phyloP scores from a whole-genome alignment of 805 yeast species.

The Yamadazyma paraphyllophila region DNA sequence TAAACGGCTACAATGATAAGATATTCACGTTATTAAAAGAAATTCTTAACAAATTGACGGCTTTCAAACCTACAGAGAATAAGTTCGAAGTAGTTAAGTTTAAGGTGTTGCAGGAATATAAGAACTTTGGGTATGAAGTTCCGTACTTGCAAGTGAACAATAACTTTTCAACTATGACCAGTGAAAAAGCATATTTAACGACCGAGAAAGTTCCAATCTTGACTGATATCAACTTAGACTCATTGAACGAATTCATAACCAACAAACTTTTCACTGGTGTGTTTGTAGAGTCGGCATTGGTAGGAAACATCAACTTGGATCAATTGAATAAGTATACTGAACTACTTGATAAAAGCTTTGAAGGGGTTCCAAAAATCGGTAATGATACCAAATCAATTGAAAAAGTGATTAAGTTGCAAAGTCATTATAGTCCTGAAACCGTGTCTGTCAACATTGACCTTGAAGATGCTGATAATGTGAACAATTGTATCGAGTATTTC shows the following conservation, averaged over 20 bases:
- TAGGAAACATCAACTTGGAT: constrained; percentile 63
- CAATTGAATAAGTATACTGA: constrained; percentile 34
- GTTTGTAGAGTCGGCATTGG: constrained; percentile 67
- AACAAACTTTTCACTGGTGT: constrained; percentile 48
- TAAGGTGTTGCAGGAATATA: constrained; percentile 57
- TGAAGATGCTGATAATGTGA: constrained; percentile 48
- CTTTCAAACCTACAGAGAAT: constrained; percentile 49
- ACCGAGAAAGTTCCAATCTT: constrained; percentile 58
- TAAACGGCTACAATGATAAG: constrained; percentile 85
- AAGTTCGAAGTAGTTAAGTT: constrained; percentile 70
- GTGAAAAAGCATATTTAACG: constrained; percentile 66
- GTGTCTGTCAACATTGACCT: constrained; percentile 11
- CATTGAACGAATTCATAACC: constrained; percentile 50
- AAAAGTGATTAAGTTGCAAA: constrained; percentile 26
- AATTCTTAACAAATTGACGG: constrained; percentile 52
- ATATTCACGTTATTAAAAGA: constrained; percentile 59
- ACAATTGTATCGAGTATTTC: constrained; percentile 79
- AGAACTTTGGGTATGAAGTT: constrained; percentile 66
- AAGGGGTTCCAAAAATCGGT: constrained; percentile 22
- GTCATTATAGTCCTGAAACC: constrained; percentile 30
- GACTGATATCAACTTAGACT: constrained; percentile 42
- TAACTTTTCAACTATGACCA: constrained; percentile 59
- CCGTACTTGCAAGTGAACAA: constrained; percentile 79
- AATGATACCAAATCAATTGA: constrained; percentile 31
- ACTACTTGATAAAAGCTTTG: constrained; percentile 24